phyloP scores from a whole-genome alignment of 495 filamentous ascomycete species.

The Penicillium subrubescens region DNA sequence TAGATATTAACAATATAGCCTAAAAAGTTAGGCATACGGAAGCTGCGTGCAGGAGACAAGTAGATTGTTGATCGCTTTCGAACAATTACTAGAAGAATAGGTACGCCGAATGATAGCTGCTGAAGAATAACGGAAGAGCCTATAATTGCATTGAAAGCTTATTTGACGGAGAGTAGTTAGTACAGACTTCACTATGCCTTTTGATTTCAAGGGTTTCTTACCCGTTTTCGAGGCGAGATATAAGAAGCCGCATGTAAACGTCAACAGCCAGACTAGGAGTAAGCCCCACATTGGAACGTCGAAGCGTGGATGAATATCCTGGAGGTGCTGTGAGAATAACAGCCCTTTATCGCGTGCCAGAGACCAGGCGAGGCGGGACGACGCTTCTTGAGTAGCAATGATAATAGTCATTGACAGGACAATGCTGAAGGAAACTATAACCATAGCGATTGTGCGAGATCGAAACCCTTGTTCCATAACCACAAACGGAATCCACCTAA shows the following conservation, averaged over 20 bases:
- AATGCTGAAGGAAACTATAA: not conserved
- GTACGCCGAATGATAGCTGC: not conserved
- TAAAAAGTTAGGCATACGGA: not conserved
- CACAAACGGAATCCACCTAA: not conserved
- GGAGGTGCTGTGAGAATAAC: conserved; percentile 34
- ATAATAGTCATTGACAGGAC: conserved; percentile 42
- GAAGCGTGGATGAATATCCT: conserved; percentile 23
- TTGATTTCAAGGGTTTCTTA: not conserved
- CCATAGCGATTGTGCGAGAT: not conserved
- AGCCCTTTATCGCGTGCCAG: conserved; percentile 56
- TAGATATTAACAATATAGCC: not conserved
- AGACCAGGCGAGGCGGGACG: conserved; percentile 50
- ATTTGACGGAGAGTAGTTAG: not conserved
- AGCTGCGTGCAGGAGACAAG: not conserved
- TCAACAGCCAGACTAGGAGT: not conserved
- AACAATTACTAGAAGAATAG: not conserved
- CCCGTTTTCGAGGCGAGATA: not conserved
- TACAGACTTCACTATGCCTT: not conserved
- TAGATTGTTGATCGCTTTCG: not conserved
- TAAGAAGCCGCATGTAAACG: not conserved
- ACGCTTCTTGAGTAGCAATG: conserved; percentile 31
- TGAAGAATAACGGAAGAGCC: not conserved
- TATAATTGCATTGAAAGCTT: not conserved
- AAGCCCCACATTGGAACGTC: not conserved
- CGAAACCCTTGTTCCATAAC: not conserved